Conservation (phyloP, 2,329 filamentous ascomycete genomes). For the Mycocentrospora acerina region DNA sequence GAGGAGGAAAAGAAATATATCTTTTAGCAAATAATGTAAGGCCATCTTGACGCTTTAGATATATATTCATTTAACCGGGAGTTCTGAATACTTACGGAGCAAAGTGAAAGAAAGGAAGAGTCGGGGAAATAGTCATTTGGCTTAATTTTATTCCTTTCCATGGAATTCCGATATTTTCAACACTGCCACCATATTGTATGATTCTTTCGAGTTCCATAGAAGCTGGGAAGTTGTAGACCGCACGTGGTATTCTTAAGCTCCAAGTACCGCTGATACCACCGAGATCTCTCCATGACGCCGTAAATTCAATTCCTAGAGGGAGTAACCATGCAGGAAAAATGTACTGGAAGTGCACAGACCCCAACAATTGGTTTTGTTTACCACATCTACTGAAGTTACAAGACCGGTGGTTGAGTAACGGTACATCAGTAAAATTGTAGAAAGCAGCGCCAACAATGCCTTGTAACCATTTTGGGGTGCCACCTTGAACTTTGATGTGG, state of each 20-base stretch:
- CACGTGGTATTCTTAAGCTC: conserved; percentile 1
- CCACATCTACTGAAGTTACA: conserved; percentile 1
- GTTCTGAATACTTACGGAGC: no score
- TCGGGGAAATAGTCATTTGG: no score
- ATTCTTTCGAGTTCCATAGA: no score
- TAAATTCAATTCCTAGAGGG: background rate
- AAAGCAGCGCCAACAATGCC: conserved; percentile 1
- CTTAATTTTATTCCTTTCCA: no score
- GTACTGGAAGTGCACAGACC: background rate
- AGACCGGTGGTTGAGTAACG: background rate
- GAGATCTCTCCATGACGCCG: background rate
- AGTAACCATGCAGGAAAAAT: conserved; percentile 1
- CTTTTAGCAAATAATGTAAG: no score
- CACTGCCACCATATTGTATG: no score
- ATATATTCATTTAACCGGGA: no score
- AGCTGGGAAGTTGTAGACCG: background rate
- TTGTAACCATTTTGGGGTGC: background rate
- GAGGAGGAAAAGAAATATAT: no score
- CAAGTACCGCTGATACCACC: background rate
- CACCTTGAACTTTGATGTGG: background rate
- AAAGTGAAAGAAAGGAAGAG: no score
- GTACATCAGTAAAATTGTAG: background rate
- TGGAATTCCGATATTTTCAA: no score
- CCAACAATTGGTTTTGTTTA: background rate
- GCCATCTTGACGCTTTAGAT: no score